phyloP scores from a whole-genome alignment of 192 early-diverging fungal genomes.

The Funneliformis mosseae region DNA sequence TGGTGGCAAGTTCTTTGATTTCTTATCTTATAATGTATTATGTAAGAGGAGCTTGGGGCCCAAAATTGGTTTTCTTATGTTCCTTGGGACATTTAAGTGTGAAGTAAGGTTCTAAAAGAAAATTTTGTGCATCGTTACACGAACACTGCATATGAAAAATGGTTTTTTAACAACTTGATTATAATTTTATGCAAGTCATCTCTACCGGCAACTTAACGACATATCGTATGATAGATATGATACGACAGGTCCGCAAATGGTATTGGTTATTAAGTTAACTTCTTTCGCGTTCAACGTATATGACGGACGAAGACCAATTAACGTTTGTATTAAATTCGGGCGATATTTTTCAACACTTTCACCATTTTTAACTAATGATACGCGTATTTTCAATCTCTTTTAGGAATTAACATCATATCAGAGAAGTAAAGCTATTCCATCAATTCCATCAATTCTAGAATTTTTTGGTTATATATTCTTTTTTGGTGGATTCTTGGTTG shows the following conservation, averaged over 20 bases:
- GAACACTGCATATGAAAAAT: not conserved
- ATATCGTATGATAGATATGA: constrained; percentile 66
- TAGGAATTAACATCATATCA: constrained; percentile 71
- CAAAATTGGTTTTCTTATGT: constrained; percentile 58
- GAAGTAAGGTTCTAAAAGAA: constrained; percentile 50
- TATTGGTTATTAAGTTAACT: constrained; percentile 90
- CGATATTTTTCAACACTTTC: not conserved
- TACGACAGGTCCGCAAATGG: constrained; percentile 92
- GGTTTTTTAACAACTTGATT: constrained; percentile 13
- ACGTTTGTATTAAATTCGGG: constrained; percentile 23
- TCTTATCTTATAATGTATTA: constrained; percentile 56
- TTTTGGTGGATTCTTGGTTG: constrained; percentile 82
- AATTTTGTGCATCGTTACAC: not conserved
- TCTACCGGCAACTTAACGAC: constrained; percentile 50
- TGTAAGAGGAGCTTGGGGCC: constrained; percentile 50
- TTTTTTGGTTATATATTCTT: constrained; percentile 90
- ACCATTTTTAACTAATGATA: not conserved
- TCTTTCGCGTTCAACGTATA: constrained; percentile 83
- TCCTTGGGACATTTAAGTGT: constrained; percentile 70
- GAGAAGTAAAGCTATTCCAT: constrained; percentile 56
- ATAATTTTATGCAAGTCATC: constrained; percentile 44
- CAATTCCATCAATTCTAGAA: constrained; percentile 70
- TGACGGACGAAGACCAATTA: constrained; percentile 66
- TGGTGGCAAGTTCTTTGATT: constrained; percentile 52
- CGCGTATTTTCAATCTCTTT: not conserved